Conservation (phyloP, 768 basidiomycete genomes). For the Xanthoconium purpureum region DNA sequence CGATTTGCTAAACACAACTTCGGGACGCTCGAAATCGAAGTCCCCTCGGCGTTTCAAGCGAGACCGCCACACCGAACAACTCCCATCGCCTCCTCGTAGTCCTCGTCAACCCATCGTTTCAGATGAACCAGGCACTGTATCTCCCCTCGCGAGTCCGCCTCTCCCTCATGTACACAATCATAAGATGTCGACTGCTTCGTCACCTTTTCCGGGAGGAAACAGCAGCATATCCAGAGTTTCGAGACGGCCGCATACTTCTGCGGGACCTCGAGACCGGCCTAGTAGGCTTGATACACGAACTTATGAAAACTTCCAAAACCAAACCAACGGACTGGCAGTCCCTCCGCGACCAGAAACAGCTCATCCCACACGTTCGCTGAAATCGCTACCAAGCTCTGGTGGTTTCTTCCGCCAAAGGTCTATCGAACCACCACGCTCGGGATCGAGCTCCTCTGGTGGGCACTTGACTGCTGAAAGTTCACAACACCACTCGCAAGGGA, state of each 20-base stretch:
- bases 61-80: conserved; percentile 27
- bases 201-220: conserved; percentile 29
- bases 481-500: conserved; percentile 13
- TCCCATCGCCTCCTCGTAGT: conserved; percentile 42
- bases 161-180: conserved; percentile 20
- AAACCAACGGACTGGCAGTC: conserved; percentile 13
- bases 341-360: conserved; percentile 31
- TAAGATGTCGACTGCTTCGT: conserved; percentile 31
- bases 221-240: conserved; percentile 31
- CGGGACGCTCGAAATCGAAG: conserved; percentile 51
- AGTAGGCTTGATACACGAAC: conserved; percentile 23
- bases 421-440: conserved; percentile 28
- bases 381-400: conserved; percentile 11
- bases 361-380: conserved; percentile 12
- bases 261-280: conserved; percentile 62
- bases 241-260: conserved; percentile 69
- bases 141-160: neutral
- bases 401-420: conserved; percentile 23
- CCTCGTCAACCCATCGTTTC: conserved; percentile 11
- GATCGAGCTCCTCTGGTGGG: conserved; percentile 49
- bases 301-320: conserved; percentile 12
- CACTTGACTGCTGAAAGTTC: conserved; percentile 17
- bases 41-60: conserved; percentile 48
- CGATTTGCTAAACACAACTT: conserved; percentile 34
- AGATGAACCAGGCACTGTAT: conserved; percentile 7